These are phyloP conservation scores for Conringia planisiliqua DNA, from an alignment of 345 rosid genomes.

Conservation along the genomic window DNA sequence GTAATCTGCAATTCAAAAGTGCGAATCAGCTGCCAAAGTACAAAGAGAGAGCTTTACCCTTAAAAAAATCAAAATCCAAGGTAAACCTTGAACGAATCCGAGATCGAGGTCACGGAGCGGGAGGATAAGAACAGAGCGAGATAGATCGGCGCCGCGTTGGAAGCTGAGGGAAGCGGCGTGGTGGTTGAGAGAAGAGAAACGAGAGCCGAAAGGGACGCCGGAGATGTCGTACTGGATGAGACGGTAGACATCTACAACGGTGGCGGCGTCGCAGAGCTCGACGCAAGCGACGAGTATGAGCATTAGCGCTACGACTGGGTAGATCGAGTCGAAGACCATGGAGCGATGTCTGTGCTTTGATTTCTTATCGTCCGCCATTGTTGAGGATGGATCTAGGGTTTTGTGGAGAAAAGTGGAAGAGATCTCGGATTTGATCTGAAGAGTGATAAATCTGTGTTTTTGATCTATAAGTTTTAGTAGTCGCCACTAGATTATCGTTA, in stretches of 20 bases:
- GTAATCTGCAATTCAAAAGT: slow-evolving; percentile 49
- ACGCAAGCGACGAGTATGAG: slow-evolving; percentile 79
- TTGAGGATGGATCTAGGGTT: slow-evolving; percentile 67
- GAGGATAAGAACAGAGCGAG: slow-evolving; percentile 82
- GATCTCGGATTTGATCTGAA: slow-evolving; percentile 23
- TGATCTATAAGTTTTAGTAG: background rate
- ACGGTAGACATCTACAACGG: slow-evolving; percentile 96
- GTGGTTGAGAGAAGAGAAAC: slow-evolving; percentile 82
- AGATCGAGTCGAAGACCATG: slow-evolving; percentile 58
- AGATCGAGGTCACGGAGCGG: slow-evolving; percentile 74
- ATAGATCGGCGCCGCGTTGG: slow-evolving; percentile 77
- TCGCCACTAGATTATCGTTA: slow-evolving; percentile 2
- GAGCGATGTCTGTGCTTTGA: slow-evolving; percentile 26
- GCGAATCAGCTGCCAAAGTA: background rate
- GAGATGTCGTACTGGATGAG: slow-evolving; percentile 93
- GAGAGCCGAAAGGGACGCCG: slow-evolving; percentile 88
- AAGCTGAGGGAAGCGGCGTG: slow-evolving; percentile 83
- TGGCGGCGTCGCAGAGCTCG: slow-evolving; percentile 93
- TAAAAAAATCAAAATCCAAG: background rate
- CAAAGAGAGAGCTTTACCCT: background rate
- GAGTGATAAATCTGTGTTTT: background rate
- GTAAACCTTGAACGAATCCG: slow-evolving; percentile 58
- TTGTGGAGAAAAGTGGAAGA: slow-evolving; percentile 4
- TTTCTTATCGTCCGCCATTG: slow-evolving; percentile 37
- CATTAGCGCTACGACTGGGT: slow-evolving; percentile 60